A percentile compares a stretch with the other conserved stretches of the same genome.
Evolutionary conservation across 73 alveolate genomes (phyloP).

Genomic region (Diophrys appendiculata): DNA sequence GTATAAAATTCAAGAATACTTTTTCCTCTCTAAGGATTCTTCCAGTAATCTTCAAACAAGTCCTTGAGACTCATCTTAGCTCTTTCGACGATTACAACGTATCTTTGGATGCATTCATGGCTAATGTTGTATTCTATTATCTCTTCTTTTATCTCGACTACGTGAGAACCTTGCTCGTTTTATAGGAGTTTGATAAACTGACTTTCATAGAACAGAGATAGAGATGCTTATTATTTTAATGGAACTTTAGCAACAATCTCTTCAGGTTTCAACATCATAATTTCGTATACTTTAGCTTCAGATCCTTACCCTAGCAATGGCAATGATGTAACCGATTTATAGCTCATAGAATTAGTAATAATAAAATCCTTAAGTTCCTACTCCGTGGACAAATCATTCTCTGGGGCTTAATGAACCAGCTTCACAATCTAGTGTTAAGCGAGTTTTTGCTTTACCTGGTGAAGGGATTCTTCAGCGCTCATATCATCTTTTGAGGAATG

Average conservation of each 20-base stretch:
- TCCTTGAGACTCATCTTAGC: slow-evolving; percentile 16
- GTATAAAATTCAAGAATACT: slow-evolving; percentile 17
- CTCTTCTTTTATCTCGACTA: slow-evolving; percentile 39
- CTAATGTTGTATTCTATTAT: slow-evolving; percentile 19
- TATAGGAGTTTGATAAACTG: slow-evolving; percentile 2
- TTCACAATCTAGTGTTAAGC: not conserved
- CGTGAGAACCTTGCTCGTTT: slow-evolving; percentile 3
- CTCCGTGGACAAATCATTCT: not conserved
- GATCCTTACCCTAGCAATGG: not conserved
- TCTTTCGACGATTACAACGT: slow-evolving; percentile 37
- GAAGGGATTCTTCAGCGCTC: not conserved
- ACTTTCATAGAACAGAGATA: slow-evolving; percentile 7
- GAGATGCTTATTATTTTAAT: not conserved
- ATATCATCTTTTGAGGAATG: not conserved
- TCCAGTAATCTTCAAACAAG: slow-evolving; percentile 11
- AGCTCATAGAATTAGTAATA: not conserved
- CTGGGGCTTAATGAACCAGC: not conserved
- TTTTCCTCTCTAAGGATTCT: not conserved
- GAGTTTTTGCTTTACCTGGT: too few relatives aligned
- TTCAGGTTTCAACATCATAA: not conserved
- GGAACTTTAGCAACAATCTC: not conserved
- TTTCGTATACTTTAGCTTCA: not conserved
- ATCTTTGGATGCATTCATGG: not conserved
- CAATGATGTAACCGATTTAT: not conserved
- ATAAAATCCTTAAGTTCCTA: not conserved